Base-by-base conservation (phyloP, 768 basidiomycete species). In the Kwoniella shandongensis region DNA sequence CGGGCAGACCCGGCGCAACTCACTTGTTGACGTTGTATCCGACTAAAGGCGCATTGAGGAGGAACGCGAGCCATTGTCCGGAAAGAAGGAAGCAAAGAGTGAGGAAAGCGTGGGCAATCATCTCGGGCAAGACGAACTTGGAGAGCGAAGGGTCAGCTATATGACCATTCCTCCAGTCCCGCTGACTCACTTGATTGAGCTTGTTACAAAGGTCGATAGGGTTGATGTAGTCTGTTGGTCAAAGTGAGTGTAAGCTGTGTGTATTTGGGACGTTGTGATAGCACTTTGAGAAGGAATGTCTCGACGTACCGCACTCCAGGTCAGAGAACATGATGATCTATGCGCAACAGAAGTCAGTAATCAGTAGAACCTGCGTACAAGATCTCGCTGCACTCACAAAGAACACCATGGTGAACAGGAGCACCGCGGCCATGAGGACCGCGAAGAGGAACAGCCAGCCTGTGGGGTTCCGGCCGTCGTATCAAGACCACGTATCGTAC, bases 271-370 rank as follows among this genome's bases (percentile, higher is more conserved):
- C n/a, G n/a, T n/a, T n/a, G n/a, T n/a, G n/a, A n/a, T n/a, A 10
- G n/a, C n/a, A n/a, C 36, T 38, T n/a, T 10, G n/a, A 38, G 36
- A 10, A 38, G 36, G 36, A 38, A n/a, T 10, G 36, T 10, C n/a
- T n/a, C 10, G 29, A 67, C 73, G 54, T 64, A 69, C 75, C 92
- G 82, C 91, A 96, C 80, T 97, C 94, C 75, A 98, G 81, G 80
- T 98, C 96, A 41, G 92, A 96, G 82, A 98, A 98, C 94, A 97
- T 98, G 81, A 99, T 98, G 73, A 99, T 97, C 94, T 98, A 61
- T 3, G n/a, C n/a, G n/a, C n/a, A n/a, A 36, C 7, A 30, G 20
- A 42, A 13, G 27, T 15, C 18, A 7, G 36, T 25, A 6, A n/a
- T 41, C 15, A n/a, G 20, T 22, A 5, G 7, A 5, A 41, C 7